Percentiles rank a stretch among this genome's conserved stretches.
These are phyloP conservation scores for Ophiobolus disseminans DNA, from an alignment of 2,329 filamentous ascomycete species.

Conservation along the genomic window DNA sequence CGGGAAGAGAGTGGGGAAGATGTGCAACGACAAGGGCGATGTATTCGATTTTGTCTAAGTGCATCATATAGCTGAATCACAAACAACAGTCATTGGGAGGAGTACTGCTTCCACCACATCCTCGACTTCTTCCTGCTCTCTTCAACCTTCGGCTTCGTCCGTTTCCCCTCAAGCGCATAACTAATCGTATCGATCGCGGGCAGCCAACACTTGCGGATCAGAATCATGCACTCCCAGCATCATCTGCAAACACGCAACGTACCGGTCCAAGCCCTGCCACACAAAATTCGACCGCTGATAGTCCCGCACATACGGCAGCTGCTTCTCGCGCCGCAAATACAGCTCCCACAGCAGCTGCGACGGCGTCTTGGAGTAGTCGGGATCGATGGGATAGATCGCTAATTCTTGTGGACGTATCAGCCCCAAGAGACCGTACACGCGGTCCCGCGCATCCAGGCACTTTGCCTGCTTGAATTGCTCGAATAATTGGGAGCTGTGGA, in stretches of 20 bases:
- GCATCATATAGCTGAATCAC: too few relatives aligned
- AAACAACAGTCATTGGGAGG: too few relatives aligned
- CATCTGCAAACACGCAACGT: too few relatives aligned
- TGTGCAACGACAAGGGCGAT: conserved; percentile 83
- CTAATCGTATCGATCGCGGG: too few relatives aligned
- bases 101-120: background rate
- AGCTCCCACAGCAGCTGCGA: conserved; percentile 1
- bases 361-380: background rate
- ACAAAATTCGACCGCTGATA: background rate
- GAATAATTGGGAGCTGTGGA: background rate
- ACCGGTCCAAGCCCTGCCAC: too few relatives aligned
- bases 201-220: too few relatives aligned
- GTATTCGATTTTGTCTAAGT: conserved; percentile 88
- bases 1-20: conserved; percentile 77
- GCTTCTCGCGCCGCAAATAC: background rate
- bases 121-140: background rate
- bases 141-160: background rate
- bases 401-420: background rate
- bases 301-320: background rate
- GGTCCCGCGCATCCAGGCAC: background rate
- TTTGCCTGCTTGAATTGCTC: background rate
- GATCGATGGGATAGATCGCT: background rate
- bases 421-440: background rate
- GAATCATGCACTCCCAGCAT: too few relatives aligned
- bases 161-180: too few relatives aligned